These are phyloP conservation scores for Amauroascus verrucosus DNA, from an alignment of 2,329 filamentous ascomycete genomes.

Conservation along the genomic window DNA sequence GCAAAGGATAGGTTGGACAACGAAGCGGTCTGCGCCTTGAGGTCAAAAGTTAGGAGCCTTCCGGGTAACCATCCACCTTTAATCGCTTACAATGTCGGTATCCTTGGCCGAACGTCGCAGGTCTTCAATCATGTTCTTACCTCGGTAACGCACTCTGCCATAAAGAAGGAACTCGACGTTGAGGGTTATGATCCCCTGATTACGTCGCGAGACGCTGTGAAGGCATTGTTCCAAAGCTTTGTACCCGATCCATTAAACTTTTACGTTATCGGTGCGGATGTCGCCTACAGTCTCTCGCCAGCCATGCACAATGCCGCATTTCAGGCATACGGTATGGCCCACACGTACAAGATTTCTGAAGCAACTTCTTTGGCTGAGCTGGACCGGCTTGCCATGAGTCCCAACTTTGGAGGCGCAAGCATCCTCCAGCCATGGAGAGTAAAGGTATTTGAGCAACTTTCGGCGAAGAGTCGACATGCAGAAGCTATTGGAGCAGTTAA, in stretches of 20 bases:
- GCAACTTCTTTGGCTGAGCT: constrained; percentile 53
- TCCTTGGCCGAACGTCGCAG: constrained; percentile 52
- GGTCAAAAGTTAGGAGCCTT: constrained; percentile 33
- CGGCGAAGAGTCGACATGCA: constrained; percentile 60
- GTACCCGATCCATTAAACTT: constrained; percentile 60
- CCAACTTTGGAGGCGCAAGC: constrained; percentile 60
- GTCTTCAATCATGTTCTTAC: constrained; percentile 58
- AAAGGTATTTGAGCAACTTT: constrained; percentile 54
- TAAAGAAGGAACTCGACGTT: constrained; percentile 35
- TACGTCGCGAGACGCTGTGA: constrained; percentile 54
- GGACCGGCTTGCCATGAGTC: constrained; percentile 53
- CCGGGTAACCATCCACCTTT: constrained; percentile 40
- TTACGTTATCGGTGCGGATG: constrained; percentile 63
- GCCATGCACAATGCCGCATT: constrained; percentile 68
- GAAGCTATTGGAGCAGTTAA: constrained; percentile 67
- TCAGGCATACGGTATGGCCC: constrained; percentile 55
- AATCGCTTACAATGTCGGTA: constrained; percentile 56
- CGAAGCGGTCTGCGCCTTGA: constrained; percentile 48
- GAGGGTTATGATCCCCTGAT: constrained; percentile 33
- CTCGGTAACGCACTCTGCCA: constrained; percentile 45
- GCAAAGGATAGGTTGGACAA: constrained; percentile 52
- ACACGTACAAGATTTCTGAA: constrained; percentile 56
- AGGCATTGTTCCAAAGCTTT: constrained; percentile 56
- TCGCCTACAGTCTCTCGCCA: constrained; percentile 62
- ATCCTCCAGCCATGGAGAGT: constrained; percentile 66